Evolutionary conservation across 1,284 basidiomycete genomes (phyloP).

Genomic region (Erythrobasidium hasegawianum): DNA sequence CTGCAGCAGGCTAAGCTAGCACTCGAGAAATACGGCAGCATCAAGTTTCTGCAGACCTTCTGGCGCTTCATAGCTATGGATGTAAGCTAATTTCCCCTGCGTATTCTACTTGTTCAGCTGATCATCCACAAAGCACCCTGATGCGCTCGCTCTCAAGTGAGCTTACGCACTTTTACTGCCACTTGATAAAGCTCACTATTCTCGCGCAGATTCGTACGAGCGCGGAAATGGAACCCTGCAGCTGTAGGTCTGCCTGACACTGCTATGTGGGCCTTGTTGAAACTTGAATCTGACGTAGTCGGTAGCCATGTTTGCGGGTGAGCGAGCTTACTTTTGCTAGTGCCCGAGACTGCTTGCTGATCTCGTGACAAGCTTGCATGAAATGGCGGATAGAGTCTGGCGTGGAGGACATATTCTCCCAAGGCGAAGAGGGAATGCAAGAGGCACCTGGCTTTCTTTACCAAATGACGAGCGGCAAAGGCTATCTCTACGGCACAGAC

Average conservation of each 20-base stretch:
- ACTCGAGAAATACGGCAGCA: constrained; percentile 48
- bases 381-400: constrained; percentile 43
- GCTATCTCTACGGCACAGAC: constrained; percentile 48
- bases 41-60: constrained; percentile 47
- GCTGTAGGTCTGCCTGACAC: constrained; percentile 39
- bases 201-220: constrained; percentile 46
- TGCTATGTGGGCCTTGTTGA: too few species aligned
- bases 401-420: constrained; percentile 48
- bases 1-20: constrained; percentile 47
- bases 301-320: constrained; percentile 49
- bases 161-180: not conserved
- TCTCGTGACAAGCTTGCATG: constrained; percentile 41
- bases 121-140: constrained; percentile 4
- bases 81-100: constrained; percentile 5
- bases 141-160: constrained; percentile 41
- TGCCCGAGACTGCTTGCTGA: too few species aligned
- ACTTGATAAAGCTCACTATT: not conserved
- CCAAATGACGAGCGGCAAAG: constrained; percentile 49
- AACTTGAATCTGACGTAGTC: constrained; percentile 30
- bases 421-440: constrained; percentile 49
- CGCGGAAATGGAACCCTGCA: constrained; percentile 49
- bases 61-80: constrained; percentile 48
- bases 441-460: constrained; percentile 48
- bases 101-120: too few species aligned
- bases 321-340: too few species aligned